Evolutionary conservation across 345 rosid genomes (phyloP).

Genomic region (Theobroma cacao): DNA sequence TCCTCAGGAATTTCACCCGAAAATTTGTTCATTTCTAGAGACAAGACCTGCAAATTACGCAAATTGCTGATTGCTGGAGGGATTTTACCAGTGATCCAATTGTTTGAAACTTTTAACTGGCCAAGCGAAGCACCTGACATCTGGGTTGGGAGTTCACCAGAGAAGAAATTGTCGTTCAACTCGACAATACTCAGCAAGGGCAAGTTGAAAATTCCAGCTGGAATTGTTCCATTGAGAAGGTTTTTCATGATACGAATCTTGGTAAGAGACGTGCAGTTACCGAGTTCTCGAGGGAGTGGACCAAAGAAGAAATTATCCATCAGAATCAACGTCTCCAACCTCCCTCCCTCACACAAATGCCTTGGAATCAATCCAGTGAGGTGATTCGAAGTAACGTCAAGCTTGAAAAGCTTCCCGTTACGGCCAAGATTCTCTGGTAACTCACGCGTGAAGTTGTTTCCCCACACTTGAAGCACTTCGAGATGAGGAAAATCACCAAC

Average conservation of each 20-base stretch:
- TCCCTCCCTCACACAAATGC: constrained; percentile 68
- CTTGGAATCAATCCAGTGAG: constrained; percentile 70
- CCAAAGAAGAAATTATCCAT: constrained; percentile 73
- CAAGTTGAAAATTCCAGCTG: constrained; percentile 62
- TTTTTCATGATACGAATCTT: constrained; percentile 55
- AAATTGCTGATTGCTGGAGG: constrained; percentile 67
- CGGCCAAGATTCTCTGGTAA: constrained; percentile 71
- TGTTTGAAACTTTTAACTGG: constrained; percentile 47
- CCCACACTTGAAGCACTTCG: constrained; percentile 68
- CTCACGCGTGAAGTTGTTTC: constrained; percentile 64
- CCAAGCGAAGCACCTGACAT: constrained; percentile 54
- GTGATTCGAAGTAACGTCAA: constrained; percentile 70
- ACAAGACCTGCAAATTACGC: constrained; percentile 35
- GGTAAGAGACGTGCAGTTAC: constrained; percentile 60
- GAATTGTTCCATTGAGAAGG: constrained; percentile 58
- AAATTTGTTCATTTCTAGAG: constrained; percentile 52
- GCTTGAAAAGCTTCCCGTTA: constrained; percentile 49
- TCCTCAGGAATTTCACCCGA: constrained; percentile 54
- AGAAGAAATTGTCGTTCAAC: constrained; percentile 54
- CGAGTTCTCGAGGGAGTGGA: constrained; percentile 62
- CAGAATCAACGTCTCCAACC: constrained; percentile 46
- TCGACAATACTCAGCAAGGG: constrained; percentile 50
- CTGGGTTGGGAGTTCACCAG: constrained; percentile 65
- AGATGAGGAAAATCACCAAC: constrained; percentile 69
- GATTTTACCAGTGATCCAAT: constrained; percentile 57